Evolutionary conservation across 2,329 filamentous ascomycete species (phyloP).

Genomic region (Triangularia verruculosa): DNA sequence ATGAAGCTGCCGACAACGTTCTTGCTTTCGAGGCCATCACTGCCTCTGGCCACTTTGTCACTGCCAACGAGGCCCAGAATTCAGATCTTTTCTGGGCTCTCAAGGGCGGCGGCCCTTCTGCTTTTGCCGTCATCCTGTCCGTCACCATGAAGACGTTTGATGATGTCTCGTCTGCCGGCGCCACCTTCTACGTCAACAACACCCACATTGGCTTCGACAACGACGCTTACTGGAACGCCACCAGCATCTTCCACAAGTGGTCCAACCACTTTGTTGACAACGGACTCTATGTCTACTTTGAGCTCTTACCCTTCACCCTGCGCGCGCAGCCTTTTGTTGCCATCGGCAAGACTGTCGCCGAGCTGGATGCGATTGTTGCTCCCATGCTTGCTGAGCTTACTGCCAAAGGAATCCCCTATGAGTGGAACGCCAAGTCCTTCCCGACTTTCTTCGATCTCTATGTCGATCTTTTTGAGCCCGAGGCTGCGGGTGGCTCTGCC

Average conservation of each 20-base stretch:
- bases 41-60: conserved; percentile 41
- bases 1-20: conserved; percentile 45
- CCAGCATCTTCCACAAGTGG: conserved; percentile 46
- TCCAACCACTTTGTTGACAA: conserved; percentile 41
- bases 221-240: conserved; percentile 44
- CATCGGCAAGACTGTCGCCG: conserved; percentile 33
- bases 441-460: conserved; percentile 38
- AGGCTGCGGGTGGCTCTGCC: conserved; percentile 31
- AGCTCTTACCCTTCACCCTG: conserved; percentile 38
- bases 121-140: conserved; percentile 49
- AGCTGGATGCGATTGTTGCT: conserved; percentile 34
- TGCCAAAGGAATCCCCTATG: conserved; percentile 31
- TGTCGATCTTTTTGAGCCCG: conserved; percentile 37
- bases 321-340: conserved; percentile 37
- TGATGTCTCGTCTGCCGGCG: conserved; percentile 42
- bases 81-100: conserved; percentile 56
- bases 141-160: conserved; percentile 50
- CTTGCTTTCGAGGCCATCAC: conserved; percentile 48
- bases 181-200: conserved; percentile 40
- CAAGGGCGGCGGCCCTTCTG: conserved; percentile 50
- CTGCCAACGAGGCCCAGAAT: conserved; percentile 42
- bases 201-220: conserved; percentile 35
- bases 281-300: conserved; percentile 44
- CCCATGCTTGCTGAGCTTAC: conserved; percentile 36
- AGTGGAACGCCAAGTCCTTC: conserved; percentile 33